Evolutionary conservation across 805 yeast species (phyloP).

Genomic region (Ogataea nakhonphanomensis): DNA sequence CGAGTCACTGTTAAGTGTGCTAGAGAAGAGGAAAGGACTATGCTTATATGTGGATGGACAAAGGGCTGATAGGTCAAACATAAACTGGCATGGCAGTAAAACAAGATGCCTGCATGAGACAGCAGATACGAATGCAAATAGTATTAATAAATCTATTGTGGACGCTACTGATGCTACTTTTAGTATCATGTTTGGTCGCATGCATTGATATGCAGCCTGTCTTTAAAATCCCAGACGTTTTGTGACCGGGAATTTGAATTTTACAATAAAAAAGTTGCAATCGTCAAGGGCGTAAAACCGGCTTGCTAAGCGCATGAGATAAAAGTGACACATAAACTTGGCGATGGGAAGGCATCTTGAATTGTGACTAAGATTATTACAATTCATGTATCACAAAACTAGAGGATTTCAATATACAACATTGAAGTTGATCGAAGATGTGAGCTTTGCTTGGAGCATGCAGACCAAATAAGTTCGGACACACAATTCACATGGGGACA

Average conservation of each 20-base stretch:
- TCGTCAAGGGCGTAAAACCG: too few species aligned
- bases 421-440: too few species aligned
- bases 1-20: background rate
- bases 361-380: too few species aligned
- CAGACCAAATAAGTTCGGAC: background rate
- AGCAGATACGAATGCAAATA: conserved; percentile 1
- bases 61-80: conserved; percentile 7
- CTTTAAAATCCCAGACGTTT: background rate
- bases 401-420: too few species aligned
- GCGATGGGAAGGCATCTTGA: too few species aligned
- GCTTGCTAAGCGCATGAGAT: too few species aligned
- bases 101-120: background rate
- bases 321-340: too few species aligned
- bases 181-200: conserved; percentile 7
- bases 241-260: too few species aligned
- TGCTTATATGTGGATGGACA: conserved; percentile 4
- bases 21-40: background rate
- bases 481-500: background rate
- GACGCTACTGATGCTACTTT: conserved; percentile 2
- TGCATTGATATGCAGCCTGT: conserved; percentile 2
- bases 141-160: conserved; percentile 1
- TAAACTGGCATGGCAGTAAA: conserved; percentile 7
- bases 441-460: background rate
- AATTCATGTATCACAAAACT: too few species aligned
- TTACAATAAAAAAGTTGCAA: too few species aligned